These are phyloP conservation scores for Xylaria venustula DNA, from an alignment of 495 filamentous ascomycete species.

Conservation along the genomic window DNA sequence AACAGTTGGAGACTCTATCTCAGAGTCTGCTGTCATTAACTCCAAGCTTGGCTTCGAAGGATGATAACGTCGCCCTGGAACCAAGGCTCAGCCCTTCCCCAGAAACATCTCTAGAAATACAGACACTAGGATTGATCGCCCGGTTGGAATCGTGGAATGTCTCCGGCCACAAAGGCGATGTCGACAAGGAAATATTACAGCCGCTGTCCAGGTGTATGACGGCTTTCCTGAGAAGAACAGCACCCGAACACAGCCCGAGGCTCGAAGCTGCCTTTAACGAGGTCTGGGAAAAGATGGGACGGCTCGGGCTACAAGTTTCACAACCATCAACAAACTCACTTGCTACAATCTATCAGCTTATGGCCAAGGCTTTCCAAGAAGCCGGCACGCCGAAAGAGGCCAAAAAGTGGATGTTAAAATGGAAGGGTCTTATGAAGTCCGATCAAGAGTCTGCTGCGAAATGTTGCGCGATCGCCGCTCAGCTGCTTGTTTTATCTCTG, in stretches of 20 bases:
- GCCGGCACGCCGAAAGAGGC: constrained; percentile 43
- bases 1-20: constrained; percentile 68
- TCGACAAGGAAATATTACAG: constrained; percentile 65
- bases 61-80: constrained; percentile 48
- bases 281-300: constrained; percentile 30
- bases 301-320: constrained; percentile 17
- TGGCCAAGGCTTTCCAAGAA: constrained; percentile 44
- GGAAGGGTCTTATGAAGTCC: constrained; percentile 30
- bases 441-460: constrained; percentile 44
- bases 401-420: constrained; percentile 46
- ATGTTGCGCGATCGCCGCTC: constrained; percentile 41
- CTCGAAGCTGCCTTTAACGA: constrained; percentile 22
- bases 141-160: constrained; percentile 70
- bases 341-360: constrained; percentile 38
- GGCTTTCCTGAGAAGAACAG: constrained; percentile 57
- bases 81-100: constrained; percentile 57
- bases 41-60: constrained; percentile 53
- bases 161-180: constrained; percentile 65
- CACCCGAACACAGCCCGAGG: constrained; percentile 31
- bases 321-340: constrained; percentile 33
- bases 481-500: constrained; percentile 44
- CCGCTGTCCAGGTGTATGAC: constrained; percentile 67
- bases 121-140: constrained; percentile 64
- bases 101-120: constrained; percentile 58
- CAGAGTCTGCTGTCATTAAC: constrained; percentile 65